Evolutionary conservation across 1,284 basidiomycete species (phyloP).

Genomic region (Papiliotrema fonsecae): DNA sequence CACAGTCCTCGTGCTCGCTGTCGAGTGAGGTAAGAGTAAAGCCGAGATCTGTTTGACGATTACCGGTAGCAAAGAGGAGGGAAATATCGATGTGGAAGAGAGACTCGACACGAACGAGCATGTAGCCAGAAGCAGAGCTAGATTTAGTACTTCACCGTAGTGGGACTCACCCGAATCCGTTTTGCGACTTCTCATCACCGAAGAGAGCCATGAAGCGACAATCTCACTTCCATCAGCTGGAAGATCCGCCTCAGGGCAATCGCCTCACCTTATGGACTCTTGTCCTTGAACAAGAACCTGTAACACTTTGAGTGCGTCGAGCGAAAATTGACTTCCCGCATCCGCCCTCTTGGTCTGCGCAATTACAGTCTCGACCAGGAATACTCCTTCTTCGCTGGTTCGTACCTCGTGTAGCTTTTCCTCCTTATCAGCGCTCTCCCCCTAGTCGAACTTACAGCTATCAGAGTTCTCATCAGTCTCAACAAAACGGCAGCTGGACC

Average conservation of each 20-base stretch:
- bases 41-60: background rate
- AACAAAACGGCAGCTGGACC: conserved; percentile 10
- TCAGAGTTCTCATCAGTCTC: conserved; percentile 6
- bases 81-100: background rate
- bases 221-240: background rate
- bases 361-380: conserved; percentile 16
- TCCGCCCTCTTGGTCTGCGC: conserved; percentile 5
- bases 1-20: conserved; percentile 5
- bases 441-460: conserved; percentile 12
- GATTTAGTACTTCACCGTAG: conserved; percentile 2
- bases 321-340: conserved; percentile 5
- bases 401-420: conserved; percentile 9
- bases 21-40: background rate
- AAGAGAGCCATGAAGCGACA: background rate
- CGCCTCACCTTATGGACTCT: background rate
- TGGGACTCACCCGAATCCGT: background rate
- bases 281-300: background rate
- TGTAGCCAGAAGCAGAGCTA: conserved; percentile 4
- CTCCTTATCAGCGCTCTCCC: conserved; percentile 6
- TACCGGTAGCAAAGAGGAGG: background rate
- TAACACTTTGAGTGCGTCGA: background rate
- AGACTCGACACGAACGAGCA: background rate
- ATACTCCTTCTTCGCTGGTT: conserved; percentile 13
- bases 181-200: background rate
- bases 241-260: too few relatives aligned